Base-by-base conservation (phyloP, 768 basidiomycete genomes). In the Lyophyllum atratum region DNA sequence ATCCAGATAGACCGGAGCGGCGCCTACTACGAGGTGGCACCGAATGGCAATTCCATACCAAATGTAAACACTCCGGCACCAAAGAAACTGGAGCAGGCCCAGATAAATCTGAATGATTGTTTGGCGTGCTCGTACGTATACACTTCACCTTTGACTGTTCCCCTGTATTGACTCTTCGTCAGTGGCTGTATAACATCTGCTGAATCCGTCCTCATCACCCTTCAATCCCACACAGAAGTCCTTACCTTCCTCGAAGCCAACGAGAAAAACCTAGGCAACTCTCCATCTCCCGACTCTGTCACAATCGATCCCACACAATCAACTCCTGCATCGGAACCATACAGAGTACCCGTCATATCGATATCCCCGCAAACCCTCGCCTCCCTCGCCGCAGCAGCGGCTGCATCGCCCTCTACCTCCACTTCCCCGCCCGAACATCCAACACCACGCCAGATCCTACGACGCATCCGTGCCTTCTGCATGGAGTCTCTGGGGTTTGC, bases 131-230 rank as follows among this genome's bases (percentile, higher is more conserved):
- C 94, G 95, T 93, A 67, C 51, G 88, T 76, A 52, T 31, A 40
- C 52, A 22, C 45, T 46, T 50, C 48, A 42, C 42, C 24, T 37
- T 12, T 10, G 39, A 11, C 25, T 43, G 48, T 47, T 37, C 55
- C 14, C 43, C 33, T 44, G 26, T 15, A 26, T 12, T 55, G 22
- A 47, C 46, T 39, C 49, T 46, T 45, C 43, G 1, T 39, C 62
- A 97, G 96, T 58, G 97, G 97, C 2, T 99, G 97, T 68, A 98
- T 99, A 65, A 99, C 97, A 3, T 98, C 96, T 37, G 96, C 96
- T 22, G 96, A 99, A 78, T 96, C 94, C 19, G 87, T 98, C 45
- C 83, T 99, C 58, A 97, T 99, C 67, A 95, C 95, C 12, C 80
- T 97, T 34, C 96, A 99, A 71, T 96, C 94, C 7, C 95, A 98